A percentile compares a stretch with the other conserved stretches of the same genome.
phyloP scores from a whole-genome alignment of 352 stramenopile genomes.

The Phytophthora melonis region DNA sequence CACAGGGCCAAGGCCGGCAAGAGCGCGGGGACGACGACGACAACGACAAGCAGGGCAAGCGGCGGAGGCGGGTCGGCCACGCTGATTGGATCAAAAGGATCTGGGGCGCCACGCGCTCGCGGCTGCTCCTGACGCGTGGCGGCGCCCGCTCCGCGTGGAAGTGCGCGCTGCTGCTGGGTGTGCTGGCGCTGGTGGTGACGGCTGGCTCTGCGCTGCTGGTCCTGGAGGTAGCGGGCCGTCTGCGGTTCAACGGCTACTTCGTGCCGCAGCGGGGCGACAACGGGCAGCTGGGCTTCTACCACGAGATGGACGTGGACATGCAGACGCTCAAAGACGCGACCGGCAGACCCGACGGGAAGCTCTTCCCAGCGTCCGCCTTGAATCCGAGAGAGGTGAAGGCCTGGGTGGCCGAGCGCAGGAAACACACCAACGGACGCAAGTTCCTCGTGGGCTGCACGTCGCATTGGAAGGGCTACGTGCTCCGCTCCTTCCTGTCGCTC shows the following conservation, averaged over 20 bases:
- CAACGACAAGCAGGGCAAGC: constrained; percentile 43
- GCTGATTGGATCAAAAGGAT: constrained; percentile 20
- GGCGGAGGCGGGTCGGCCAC: constrained; percentile 1
- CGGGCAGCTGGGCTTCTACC: constrained; percentile 75
- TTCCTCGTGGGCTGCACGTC: constrained; percentile 72
- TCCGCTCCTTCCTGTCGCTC: constrained; percentile 71
- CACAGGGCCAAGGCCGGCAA: neutral
- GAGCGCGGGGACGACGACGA: constrained; percentile 31
- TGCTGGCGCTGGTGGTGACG: constrained; percentile 42
- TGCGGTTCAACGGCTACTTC: constrained; percentile 71
- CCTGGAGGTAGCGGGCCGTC: constrained; percentile 56
- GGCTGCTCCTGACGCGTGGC: constrained; percentile 10
- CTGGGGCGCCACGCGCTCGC: constrained; percentile 4
- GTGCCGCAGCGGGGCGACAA: constrained; percentile 42
- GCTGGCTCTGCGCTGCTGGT: constrained; percentile 32
- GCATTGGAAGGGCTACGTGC: constrained; percentile 70
- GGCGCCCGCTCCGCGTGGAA: constrained; percentile 21
- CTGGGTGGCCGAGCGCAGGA: constrained; percentile 69
- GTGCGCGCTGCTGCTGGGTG: constrained; percentile 19
- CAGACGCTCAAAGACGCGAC: constrained; percentile 49
- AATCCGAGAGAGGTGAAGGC: constrained; percentile 62
- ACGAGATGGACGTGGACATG: constrained; percentile 86
- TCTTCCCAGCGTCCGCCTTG: constrained; percentile 53
- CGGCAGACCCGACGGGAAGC: constrained; percentile 41
- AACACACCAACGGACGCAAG: constrained; percentile 78